Base-by-base conservation (phyloP, 2,329 filamentous ascomycete species). In the Paraphaeosphaeria minitans region DNA sequence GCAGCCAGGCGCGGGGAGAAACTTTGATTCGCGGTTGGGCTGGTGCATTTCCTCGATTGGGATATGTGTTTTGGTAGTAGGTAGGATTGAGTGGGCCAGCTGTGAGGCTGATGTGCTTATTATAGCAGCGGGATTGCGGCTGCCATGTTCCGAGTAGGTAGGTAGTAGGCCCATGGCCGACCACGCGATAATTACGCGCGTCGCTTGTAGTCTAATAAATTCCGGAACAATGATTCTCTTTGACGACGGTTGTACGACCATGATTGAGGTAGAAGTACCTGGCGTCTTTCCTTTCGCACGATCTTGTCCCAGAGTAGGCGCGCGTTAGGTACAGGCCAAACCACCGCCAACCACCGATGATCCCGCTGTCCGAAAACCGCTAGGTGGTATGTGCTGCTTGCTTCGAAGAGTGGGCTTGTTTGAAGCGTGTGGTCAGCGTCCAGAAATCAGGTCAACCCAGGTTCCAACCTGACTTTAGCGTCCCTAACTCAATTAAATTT, bases 81-180 rank as follows among this genome's bases (percentile, higher is more conserved):
- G 16, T n/a, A 35, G 50, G 41, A 29, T 46, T 24, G 51, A 49
- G 50, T 43, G 56, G 50, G 41, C 19, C 51, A 33, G 50, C 56
- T 45, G 9, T 53, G 50, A 54, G 56, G 56, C 56, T 58, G 56
- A 58, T 35, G 43, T 45, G 35, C 35, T 54, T 58, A 54, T 54
- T 45, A 54, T 58, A 58, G 56, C 37, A 57, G 49, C 55, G 35
- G 46, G 16, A 43, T 33, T 35, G 53, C 43, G 6, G 21, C 53
- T 21, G 47, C 35, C 22, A 42, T 29, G 37, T 42, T 35, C 42
- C 48, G 48, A 47, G 42, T 42, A n/a, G n/a, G n/a, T n/a, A n/a
- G n/a, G n/a, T n/a, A n/a, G 53, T 42, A 24, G 53, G 31, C 48
- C 4, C 29, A 31, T 31, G 29, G 14, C 41, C 29, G 13, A 35